Conservation (phyloP, 208 protist species). For the Leishmania mexicana region DNA sequence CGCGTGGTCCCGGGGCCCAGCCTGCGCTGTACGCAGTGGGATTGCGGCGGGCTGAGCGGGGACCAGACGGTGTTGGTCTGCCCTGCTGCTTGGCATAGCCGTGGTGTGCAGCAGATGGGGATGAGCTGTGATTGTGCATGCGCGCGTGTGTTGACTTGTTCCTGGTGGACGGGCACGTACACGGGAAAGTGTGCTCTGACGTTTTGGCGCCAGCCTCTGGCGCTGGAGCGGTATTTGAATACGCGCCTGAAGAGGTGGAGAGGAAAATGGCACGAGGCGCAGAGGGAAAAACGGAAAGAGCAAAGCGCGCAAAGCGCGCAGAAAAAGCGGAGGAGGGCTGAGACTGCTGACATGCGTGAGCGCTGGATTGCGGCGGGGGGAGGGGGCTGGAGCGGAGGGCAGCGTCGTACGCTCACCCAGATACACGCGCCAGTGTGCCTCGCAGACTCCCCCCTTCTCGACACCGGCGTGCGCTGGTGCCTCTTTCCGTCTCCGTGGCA, state of each 20-base stretch:
- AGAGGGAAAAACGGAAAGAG: background rate
- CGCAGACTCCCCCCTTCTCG: too few relatives aligned
- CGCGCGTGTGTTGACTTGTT: background rate
- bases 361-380: too few relatives aligned
- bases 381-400: too few relatives aligned
- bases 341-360: background rate
- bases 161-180: background rate
- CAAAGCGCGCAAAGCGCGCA: background rate
- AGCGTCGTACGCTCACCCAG: too few relatives aligned
- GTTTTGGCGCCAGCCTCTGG: background rate
- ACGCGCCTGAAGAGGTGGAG: background rate
- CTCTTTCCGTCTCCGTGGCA: background rate
- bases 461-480: background rate
- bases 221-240: background rate
- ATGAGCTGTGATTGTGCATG: too few relatives aligned
- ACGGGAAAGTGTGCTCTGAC: background rate
- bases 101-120: too few relatives aligned
- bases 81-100: too few relatives aligned
- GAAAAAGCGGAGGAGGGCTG: background rate
- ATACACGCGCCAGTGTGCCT: too few relatives aligned
- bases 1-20: too few relatives aligned
- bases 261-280: background rate
- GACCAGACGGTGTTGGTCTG: too few relatives aligned
- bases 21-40: too few relatives aligned
- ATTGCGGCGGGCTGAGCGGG: too few relatives aligned